Evolutionary conservation across 208 protist genomes (phyloP), one percentile per base, ranked within the genome.

Genomic region (Tetramitus jugosus): DNA sequence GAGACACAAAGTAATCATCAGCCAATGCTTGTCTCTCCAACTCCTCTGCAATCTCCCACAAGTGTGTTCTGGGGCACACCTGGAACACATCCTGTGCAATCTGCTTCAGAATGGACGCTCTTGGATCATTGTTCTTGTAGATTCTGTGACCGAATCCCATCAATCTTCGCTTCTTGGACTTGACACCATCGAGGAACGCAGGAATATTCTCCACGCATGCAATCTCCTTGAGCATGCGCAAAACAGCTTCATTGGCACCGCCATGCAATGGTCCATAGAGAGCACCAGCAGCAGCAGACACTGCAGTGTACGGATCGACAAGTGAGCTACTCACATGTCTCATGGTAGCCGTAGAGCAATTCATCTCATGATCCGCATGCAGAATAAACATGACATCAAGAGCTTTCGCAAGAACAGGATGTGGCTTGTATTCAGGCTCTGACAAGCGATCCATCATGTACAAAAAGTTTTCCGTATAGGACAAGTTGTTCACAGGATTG

Each of bases 121-220:
- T 80, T 42, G 90, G 90, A 76, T 93, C 90, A 77, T 90, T 90
- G 52, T 86, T 87, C 74, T 90, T 89, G 80, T 92, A 92, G 26
- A 93, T 85, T 56, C 89, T 71, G 80, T 93, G 89, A 45, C 89
- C 89, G 61, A 92, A 93, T 23, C 87, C 87, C 86, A 89, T 88
- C 26, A 90, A 77, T 78, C 76, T 75, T 61, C 79, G 39, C 62
- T 88, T 86, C 39, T 81, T 81, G 60, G 60, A 43, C 64, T 90
- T 90, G 10, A 87, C 86, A 29, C 81, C 40, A 13, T 81, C 65
- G 3, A 89, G 37, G 67, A 86, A 89, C 35, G 53, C 17, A 39
- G 65, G 31, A 60, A 90, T 80, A 0, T 87, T 82, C 17, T 89
- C 83, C 42, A 80, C 76, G 2, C 62, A 76, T 33, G 81, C 86